Evolutionary conservation across 2,329 filamentous ascomycete genomes (phyloP), one percentile per base, ranked within the genome.

Genomic region (Colletotrichum limetticola): DNA sequence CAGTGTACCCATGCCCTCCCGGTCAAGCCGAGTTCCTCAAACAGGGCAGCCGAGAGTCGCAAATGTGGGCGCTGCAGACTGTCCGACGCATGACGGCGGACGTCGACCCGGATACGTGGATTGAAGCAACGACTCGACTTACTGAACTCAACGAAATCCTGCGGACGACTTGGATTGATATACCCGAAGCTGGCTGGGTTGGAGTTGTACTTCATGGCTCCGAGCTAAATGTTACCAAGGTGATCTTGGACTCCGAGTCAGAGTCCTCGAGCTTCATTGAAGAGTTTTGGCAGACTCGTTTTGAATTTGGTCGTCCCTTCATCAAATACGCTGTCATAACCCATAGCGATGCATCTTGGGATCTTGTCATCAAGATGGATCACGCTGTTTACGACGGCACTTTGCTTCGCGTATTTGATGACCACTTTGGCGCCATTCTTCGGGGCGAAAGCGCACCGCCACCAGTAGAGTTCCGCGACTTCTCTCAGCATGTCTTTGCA

Each of bases 341-440:
- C 24, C 75, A 77, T 24, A 16, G 61, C 2, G 73, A 79, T 24
- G 76, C 78, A 28, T 73, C 70, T 19, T 55, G 75, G 28, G 77
- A 80, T 30, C 71, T 83, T 4, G 68, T 77, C 56, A 81, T 77
- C 76, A 83, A 83, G 66, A 75, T 82, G 30, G 76, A 82, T 72
- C 80, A 82, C 67, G 80, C 75, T 46, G 68, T 79, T 14, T 82
- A 83, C 74, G 81, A 82, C 68, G 81, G 82, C 1, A 83, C 82
- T 3, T 74, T 83, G 1, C 76, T 83, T 32, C 80, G 81, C 35
- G 78, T 83, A 32, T 82, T 83, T 52, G 82, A 79, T 69, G 78
- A 79, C 19, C 79, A 83, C 9, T 82, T 81, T 63, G 73, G 71
- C 5, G 76, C 80, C 16, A 72, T 80, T 26, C 72, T 70, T 62